phyloP scores from a whole-genome alignment of 1,284 basidiomycete species.

The Ustilago hordei region DNA sequence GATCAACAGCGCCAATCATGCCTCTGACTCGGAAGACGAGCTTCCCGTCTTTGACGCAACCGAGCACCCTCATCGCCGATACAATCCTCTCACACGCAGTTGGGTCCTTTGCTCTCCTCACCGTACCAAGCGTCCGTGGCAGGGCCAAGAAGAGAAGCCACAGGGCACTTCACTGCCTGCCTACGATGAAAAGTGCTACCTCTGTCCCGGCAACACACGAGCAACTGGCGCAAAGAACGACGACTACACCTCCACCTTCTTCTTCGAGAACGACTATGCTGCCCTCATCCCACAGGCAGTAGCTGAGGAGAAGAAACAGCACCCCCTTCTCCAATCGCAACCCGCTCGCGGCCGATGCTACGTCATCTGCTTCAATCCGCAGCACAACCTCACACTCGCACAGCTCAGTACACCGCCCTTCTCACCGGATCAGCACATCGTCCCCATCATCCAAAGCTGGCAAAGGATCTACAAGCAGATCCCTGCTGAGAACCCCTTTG shows the following conservation, averaged over 20 bases:
- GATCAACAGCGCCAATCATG: conserved; percentile 10
- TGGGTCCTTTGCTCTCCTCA: conserved; percentile 69
- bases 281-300: conserved; percentile 77
- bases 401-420: conserved; percentile 73
- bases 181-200: conserved; percentile 85
- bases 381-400: conserved; percentile 90
- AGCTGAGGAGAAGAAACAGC: conserved; percentile 38
- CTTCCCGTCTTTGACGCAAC: conserved; percentile 55
- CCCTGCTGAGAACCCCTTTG: conserved; percentile 62
- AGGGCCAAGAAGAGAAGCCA: conserved; percentile 64
- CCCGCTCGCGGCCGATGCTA: conserved; percentile 87
- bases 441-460: conserved; percentile 82
- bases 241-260: conserved; percentile 77
- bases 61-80: conserved; percentile 66
- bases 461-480: conserved; percentile 63
- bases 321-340: conserved; percentile 75
- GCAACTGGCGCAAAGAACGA: conserved; percentile 81
- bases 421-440: conserved; percentile 74
- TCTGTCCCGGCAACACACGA: conserved; percentile 89
- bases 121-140: conserved; percentile 68
- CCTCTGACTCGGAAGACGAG: conserved; percentile 12
- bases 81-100: conserved; percentile 62
- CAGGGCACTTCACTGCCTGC: conserved; percentile 71
- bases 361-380: conserved; percentile 88
- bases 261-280: conserved; percentile 87